Percentiles rank a stretch among this genome's conserved stretches.
phyloP scores from a whole-genome alignment of 495 filamentous ascomycete genomes.

The Amniculicola lignicola region DNA sequence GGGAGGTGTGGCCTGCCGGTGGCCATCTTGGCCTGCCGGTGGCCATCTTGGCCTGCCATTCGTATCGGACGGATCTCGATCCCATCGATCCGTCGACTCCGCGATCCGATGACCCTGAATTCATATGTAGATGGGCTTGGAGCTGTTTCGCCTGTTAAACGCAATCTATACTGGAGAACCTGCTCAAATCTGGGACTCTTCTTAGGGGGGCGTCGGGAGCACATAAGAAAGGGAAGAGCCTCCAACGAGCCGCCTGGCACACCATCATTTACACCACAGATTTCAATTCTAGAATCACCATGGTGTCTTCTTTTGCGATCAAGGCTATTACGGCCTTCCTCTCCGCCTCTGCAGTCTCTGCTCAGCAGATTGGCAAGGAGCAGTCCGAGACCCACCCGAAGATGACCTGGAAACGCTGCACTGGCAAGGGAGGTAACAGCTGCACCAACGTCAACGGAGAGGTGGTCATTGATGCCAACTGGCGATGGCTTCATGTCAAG shows the following conservation, averaged over 20 bases:
- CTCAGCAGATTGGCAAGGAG: constrained; percentile 33
- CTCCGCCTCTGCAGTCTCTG: constrained; percentile 6
- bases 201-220: neutral
- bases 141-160: neutral
- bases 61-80: constrained; percentile 4
- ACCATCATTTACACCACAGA: neutral
- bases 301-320: constrained; percentile 4
- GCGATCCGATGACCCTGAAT: constrained; percentile 19
- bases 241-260: neutral
- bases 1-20: constrained; percentile 8
- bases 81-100: constrained; percentile 3
- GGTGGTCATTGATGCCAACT: constrained; percentile 53
- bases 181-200: neutral
- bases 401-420: constrained; percentile 35
- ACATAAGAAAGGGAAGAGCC: constrained; percentile 8
- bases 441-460: constrained; percentile 48
- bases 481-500: constrained; percentile 40
- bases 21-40: neutral
- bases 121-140: constrained; percentile 16
- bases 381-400: constrained; percentile 38
- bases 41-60: neutral
- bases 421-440: constrained; percentile 40
- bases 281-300: neutral
- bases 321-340: constrained; percentile 24
- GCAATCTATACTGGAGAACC: constrained; percentile 6